Percentiles rank a stretch among this genome's conserved stretches.
These are phyloP conservation scores for Bolboschoenoplectus hybrid DNA, from an alignment of 202 grass and related monocot species.

Conservation along the genomic window DNA sequence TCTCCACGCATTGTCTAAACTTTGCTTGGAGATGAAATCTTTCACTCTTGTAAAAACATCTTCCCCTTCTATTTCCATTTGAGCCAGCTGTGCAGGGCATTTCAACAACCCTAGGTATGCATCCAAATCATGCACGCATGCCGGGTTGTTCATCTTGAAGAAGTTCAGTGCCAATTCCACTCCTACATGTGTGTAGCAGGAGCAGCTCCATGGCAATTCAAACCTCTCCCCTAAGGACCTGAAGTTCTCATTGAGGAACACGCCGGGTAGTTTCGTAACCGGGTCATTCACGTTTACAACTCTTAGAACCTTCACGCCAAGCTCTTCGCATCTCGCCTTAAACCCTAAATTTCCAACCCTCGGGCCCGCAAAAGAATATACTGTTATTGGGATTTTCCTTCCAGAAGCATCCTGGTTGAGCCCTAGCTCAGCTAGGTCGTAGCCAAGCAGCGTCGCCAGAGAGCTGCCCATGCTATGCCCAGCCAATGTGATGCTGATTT, in stretches of 20 bases:
- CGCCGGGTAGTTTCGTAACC: conserved; percentile 53
- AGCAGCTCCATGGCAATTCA: conserved; percentile 57
- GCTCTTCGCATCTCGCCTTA: conserved; percentile 61
- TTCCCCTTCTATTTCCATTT: conserved; percentile 45
- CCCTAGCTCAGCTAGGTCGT: conserved; percentile 59
- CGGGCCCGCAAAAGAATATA: conserved; percentile 61
- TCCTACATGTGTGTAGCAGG: conserved; percentile 58
- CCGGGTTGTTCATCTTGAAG: conserved; percentile 61
- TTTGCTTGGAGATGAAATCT: conserved; percentile 46
- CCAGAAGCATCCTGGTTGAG: conserved; percentile 38
- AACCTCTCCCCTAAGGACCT: conserved; percentile 49
- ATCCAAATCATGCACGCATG: conserved; percentile 65
- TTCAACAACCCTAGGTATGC: conserved; percentile 56
- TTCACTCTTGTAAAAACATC: conserved; percentile 48
- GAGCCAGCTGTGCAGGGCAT: conserved; percentile 40
- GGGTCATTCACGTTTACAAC: conserved; percentile 64
- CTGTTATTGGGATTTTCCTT: conserved; percentile 46
- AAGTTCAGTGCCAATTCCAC: conserved; percentile 59
- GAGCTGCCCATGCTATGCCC: conserved; percentile 76
- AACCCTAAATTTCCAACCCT: conserved; percentile 62
- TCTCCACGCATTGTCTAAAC: conserved; percentile 53
- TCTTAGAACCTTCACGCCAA: conserved; percentile 58
- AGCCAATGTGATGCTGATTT: conserved; percentile 57
- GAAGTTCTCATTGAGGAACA: conserved; percentile 64
- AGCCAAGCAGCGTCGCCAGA: conserved; percentile 53